Conservation (phyloP, 1,284 basidiomycete genomes). For the Ustilago tritici region DNA sequence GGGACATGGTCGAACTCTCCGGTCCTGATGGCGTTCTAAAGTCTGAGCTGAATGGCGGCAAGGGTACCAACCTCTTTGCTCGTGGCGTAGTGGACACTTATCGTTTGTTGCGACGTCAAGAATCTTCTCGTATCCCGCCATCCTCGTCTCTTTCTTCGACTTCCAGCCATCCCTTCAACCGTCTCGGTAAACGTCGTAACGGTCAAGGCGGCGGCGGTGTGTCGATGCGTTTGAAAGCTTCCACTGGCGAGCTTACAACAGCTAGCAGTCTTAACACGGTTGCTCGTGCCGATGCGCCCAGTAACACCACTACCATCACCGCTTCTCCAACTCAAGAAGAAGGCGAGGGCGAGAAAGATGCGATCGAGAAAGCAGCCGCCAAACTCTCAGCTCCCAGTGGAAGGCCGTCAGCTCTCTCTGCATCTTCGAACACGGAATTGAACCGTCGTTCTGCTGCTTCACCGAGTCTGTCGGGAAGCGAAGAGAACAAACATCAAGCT, state of each 20-base stretch:
- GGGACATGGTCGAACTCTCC: constrained; percentile 65
- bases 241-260: constrained; percentile 35
- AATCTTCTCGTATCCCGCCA: constrained; percentile 43
- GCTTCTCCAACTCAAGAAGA: constrained; percentile 2
- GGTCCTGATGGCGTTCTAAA: constrained; percentile 51
- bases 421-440: constrained; percentile 25
- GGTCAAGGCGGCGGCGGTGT: constrained; percentile 26
- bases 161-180: constrained; percentile 51
- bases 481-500: constrained; percentile 49
- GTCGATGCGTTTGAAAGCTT: constrained; percentile 36
- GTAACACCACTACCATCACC: not conserved
- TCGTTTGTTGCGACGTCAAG: constrained; percentile 72
- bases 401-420: constrained; percentile 23
- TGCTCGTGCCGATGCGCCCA: constrained; percentile 7
- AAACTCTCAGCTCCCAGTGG: constrained; percentile 20
- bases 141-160: constrained; percentile 46
- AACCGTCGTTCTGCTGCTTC: constrained; percentile 40
- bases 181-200: constrained; percentile 51
- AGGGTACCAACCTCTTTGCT: constrained; percentile 66
- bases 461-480: constrained; percentile 45
- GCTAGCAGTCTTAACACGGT: constrained; percentile 35
- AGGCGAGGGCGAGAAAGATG: constrained; percentile 15
- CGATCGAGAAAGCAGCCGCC: constrained; percentile 22
- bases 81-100: constrained; percentile 68
- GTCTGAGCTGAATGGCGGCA: constrained; percentile 67